phyloP scores from a whole-genome alignment of 371 early-diverging fungal species.

The Gilbertella persicaria region DNA sequence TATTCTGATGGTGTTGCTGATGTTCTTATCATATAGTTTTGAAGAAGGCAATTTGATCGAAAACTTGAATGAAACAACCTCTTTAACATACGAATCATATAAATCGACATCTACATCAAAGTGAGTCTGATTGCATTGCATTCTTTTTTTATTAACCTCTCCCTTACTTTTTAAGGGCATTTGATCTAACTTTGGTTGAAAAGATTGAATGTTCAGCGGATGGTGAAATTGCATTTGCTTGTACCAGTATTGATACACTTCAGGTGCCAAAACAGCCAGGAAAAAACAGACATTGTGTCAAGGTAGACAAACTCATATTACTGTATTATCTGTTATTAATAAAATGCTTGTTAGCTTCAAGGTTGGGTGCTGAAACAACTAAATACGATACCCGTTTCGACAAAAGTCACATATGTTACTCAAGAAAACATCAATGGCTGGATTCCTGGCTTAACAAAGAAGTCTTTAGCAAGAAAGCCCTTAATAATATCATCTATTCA shows the following conservation, averaged over 20 bases:
- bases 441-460: constrained; percentile 67
- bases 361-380: constrained; percentile 69
- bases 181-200: constrained; percentile 66
- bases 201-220: constrained; percentile 59
- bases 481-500: constrained; percentile 63
- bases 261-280: constrained; percentile 60
- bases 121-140: constrained; percentile 12
- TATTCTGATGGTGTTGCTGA: background rate
- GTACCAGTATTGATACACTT: constrained; percentile 63
- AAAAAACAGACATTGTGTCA: constrained; percentile 57
- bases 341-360: constrained; percentile 32
- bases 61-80: constrained; percentile 56
- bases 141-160: background rate
- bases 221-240: constrained; percentile 66
- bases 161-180: constrained; percentile 35
- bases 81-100: constrained; percentile 56
- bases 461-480: constrained; percentile 65
- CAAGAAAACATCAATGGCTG: constrained; percentile 54
- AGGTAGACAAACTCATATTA: constrained; percentile 31
- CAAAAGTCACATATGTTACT: constrained; percentile 60
- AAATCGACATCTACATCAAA: constrained; percentile 43
- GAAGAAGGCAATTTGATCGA: constrained; percentile 58
- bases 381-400: constrained; percentile 55
- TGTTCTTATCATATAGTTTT: constrained; percentile 22
- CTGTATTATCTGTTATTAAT: too few relatives aligned